Conservation (phyloP, 495 filamentous ascomycete genomes). For the Cairneyella variabilis region DNA sequence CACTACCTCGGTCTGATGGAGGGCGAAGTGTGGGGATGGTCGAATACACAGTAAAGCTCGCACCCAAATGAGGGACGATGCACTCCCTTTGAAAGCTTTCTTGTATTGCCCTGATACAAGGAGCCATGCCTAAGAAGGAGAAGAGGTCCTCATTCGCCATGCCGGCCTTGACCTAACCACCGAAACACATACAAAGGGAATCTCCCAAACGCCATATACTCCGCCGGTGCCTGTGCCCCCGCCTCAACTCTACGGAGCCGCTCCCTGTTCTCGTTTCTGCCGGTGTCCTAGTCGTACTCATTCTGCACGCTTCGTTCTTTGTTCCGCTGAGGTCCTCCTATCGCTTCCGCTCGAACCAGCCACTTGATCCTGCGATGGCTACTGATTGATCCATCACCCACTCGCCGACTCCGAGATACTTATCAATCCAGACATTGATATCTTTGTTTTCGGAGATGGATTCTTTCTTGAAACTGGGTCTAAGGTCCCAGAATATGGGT, state of each 20-base stretch:
- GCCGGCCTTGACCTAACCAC: not conserved
- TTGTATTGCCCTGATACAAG: not conserved
- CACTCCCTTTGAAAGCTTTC: not conserved
- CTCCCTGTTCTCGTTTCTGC: too few species aligned
- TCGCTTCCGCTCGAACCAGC: slow-evolving; percentile 69
- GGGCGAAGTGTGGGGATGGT: too few species aligned
- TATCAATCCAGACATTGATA: slow-evolving; percentile 85
- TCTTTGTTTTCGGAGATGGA: slow-evolving; percentile 81
- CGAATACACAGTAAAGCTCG: too few species aligned
- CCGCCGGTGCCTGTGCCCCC: not conserved
- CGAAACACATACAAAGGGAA: not conserved
- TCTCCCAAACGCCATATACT: slow-evolving; percentile 13
- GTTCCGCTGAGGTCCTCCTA: slow-evolving; percentile 1
- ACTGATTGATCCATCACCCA: slow-evolving; percentile 98
- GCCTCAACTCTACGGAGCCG: not conserved
- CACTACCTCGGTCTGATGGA: too few species aligned
- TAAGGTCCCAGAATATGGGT: slow-evolving; percentile 34
- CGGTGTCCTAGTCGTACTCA: not conserved
- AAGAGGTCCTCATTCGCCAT: slow-evolving; percentile 4
- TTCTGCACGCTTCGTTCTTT: not conserved
- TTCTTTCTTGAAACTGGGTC: slow-evolving; percentile 84
- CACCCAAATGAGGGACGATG: not conserved
- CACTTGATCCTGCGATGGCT: slow-evolving; percentile 78
- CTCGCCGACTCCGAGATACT: slow-evolving; percentile 92
- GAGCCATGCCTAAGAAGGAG: slow-evolving; percentile 1